Base-by-base conservation (phyloP, 768 basidiomycete genomes). In the Suillus brevipes region DNA sequence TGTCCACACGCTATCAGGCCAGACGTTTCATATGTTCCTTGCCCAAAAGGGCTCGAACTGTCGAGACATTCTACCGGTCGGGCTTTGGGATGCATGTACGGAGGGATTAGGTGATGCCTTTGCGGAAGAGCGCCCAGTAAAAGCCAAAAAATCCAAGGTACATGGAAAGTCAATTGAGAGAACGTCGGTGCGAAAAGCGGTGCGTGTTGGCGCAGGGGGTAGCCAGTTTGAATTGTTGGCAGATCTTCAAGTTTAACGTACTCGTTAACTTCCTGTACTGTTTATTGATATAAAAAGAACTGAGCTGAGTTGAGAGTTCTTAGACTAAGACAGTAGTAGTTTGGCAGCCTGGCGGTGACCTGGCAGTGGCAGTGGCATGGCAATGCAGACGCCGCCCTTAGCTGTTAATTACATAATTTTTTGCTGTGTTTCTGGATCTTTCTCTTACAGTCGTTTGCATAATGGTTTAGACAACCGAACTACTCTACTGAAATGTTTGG, bases 1-100 rank as follows among this genome's bases (percentile, higher is more conserved):
- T 50, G 80, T 80, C 18, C 79, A 81, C 55, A 67, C 70, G 0
- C 84, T 92, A 63, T 92, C 91, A 2, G 89, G 92, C 6, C 75
- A 72, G 69, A 68, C 65, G 31, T 87, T 92, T 67, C 91, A 94
- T 73, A 70, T 78, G 0, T 77, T 78, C 43, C 73, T 93, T 64
- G 81, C 82, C 16, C 71, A 75, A 9, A 63, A 70, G 6, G 66
- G 61, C 14, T 67, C 72, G 28, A 58, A 72, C 40, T 67, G 71
- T 4, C 62, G 65, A 43, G 69, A 68, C 20, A 60, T 42, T 20
- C 58, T 82, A 6, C 72, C 79, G 13, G 67, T 75, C 20, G 75
- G 66, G 14, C 47, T 88, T 52, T 85, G 84, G 83, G 73, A 75
- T 25, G 86, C 86, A 4, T 82, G 80, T 28, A 69, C 77, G 37